Evolutionary conservation across 2,329 filamentous ascomycete genomes (phyloP).

Genomic region (Pseudocercospora macadamiae): DNA sequence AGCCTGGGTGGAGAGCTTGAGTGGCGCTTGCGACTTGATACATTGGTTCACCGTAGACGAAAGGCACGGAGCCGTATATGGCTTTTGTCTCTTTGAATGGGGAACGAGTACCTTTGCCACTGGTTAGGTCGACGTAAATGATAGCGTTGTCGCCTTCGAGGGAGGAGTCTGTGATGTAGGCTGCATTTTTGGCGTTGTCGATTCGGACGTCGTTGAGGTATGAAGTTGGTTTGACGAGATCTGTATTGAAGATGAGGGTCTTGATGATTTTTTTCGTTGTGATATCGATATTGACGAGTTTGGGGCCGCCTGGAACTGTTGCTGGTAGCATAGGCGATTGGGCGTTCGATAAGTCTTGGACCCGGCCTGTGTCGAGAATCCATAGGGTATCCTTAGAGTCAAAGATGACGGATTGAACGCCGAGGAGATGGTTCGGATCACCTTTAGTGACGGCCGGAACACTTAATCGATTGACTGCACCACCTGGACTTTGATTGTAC

Average conservation of each 20-base stretch:
- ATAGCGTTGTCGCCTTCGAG: conserved; percentile 51
- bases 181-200: conserved; percentile 48
- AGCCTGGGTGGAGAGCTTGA: conserved; percentile 38
- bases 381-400: conserved; percentile 52
- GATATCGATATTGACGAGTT: conserved; percentile 51
- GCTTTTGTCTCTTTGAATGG: conserved; percentile 45
- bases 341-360: conserved; percentile 35
- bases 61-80: conserved; percentile 22
- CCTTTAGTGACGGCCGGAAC: conserved; percentile 43
- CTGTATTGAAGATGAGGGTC: conserved; percentile 51
- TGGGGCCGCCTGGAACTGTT: conserved; percentile 49
- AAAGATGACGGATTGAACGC: conserved; percentile 54
- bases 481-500: conserved; percentile 51
- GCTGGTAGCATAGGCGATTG: conserved; percentile 45
- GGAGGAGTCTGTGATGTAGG: conserved; percentile 55
- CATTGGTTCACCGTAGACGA: conserved; percentile 50
- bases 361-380: conserved; percentile 55
- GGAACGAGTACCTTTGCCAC: conserved; percentile 50
- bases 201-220: conserved; percentile 58
- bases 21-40: conserved; percentile 36
- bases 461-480: conserved; percentile 52
- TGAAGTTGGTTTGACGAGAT: conserved; percentile 48
- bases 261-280: conserved; percentile 46
- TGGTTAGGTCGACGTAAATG: conserved; percentile 51
- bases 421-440: conserved; percentile 50